These are phyloP conservation scores for Sporothrix luriei DNA, from an alignment of 2,329 filamentous ascomycete genomes.

Conservation along the genomic window DNA sequence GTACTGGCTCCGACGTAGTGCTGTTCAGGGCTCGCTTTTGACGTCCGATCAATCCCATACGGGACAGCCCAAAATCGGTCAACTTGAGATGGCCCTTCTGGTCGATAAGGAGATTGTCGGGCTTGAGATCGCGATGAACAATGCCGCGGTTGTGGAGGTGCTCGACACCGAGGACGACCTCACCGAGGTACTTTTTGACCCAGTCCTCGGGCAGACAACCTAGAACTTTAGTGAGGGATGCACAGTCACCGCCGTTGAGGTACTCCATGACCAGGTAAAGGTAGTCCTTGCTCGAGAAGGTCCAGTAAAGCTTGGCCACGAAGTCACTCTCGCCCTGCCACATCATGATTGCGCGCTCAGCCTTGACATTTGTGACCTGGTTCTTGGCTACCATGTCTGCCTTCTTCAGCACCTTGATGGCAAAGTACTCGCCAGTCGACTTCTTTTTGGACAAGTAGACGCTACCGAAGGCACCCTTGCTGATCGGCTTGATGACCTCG, in stretches of 20 bases:
- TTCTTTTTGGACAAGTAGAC: slow-evolving; percentile 99
- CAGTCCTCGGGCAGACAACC: slow-evolving; percentile 93
- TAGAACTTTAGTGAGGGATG: slow-evolving; percentile 91
- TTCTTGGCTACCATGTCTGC: slow-evolving; percentile 99
- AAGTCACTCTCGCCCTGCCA: slow-evolving; percentile 99
- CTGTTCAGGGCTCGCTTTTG: slow-evolving; percentile 89
- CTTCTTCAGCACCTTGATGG: slow-evolving; percentile 97
- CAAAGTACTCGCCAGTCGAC: slow-evolving; percentile 96
- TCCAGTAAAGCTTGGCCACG: slow-evolving; percentile 99
- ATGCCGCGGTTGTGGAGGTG: slow-evolving; percentile 93
- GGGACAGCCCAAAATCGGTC: slow-evolving; percentile 94
- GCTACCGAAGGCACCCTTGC: slow-evolving; percentile 96
- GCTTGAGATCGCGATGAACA: slow-evolving; percentile 94
- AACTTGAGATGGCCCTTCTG: slow-evolving; percentile 95
- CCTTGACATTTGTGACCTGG: slow-evolving; percentile 98
- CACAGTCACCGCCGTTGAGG: slow-evolving; percentile 94
- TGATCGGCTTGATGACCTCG: slow-evolving; percentile 99
- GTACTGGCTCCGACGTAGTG: slow-evolving; percentile 76
- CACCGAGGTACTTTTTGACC: slow-evolving; percentile 95
- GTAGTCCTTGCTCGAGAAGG: slow-evolving; percentile 98
- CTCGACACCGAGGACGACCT: slow-evolving; percentile 95
- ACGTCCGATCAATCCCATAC: slow-evolving; percentile 94
- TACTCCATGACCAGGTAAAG: slow-evolving; percentile 99
- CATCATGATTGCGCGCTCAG: slow-evolving; percentile 99
- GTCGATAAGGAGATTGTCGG: slow-evolving; percentile 95